phyloP scores from a whole-genome alignment of 768 basidiomycete species.

The Auricularia sp. region DNA sequence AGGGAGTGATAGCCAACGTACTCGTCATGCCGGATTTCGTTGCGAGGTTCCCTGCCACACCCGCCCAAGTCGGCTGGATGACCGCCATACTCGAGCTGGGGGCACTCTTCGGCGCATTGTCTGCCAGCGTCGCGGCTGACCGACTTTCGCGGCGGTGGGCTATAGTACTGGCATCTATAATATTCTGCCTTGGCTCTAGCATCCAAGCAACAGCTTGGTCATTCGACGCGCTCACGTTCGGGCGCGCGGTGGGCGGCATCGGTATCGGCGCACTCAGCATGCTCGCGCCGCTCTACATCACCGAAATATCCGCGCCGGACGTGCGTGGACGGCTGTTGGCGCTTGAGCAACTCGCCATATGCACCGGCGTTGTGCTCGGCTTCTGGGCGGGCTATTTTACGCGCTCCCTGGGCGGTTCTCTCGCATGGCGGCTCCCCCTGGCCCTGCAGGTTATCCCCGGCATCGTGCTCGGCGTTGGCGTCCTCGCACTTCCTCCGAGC shows the following conservation, averaged over 20 bases:
- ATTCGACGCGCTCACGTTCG: conserved; percentile 49
- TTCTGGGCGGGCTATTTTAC: conserved; percentile 79
- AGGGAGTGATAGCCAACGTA: conserved; percentile 80
- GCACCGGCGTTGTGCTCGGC: conserved; percentile 69
- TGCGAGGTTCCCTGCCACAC: conserved; percentile 55
- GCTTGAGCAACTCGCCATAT: conserved; percentile 73
- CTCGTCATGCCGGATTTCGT: conserved; percentile 74
- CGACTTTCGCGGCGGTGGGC: conserved; percentile 54
- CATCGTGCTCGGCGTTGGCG: conserved; percentile 51
- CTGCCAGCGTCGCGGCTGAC: conserved; percentile 60
- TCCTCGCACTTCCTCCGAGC: conserved; percentile 34
- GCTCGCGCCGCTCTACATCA: conserved; percentile 74
- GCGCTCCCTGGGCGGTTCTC: conserved; percentile 49
- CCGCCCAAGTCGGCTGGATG: conserved; percentile 67
- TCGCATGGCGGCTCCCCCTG: conserved; percentile 72
- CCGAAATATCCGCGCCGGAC: conserved; percentile 77
- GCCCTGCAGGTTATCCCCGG: conserved; percentile 65
- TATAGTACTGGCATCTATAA: conserved; percentile 57
- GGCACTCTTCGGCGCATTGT: conserved; percentile 64
- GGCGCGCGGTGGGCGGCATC: conserved; percentile 66
- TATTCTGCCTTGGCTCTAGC: conserved; percentile 64
- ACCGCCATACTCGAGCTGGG: conserved; percentile 79
- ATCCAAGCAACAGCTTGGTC: conserved; percentile 55
- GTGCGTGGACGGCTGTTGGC: conserved; percentile 70
- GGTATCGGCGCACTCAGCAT: conserved; percentile 77